These are phyloP conservation scores for Colletotrichum brevisporum DNA, from an alignment of 2,329 filamentous ascomycete genomes.

Conservation along the genomic window DNA sequence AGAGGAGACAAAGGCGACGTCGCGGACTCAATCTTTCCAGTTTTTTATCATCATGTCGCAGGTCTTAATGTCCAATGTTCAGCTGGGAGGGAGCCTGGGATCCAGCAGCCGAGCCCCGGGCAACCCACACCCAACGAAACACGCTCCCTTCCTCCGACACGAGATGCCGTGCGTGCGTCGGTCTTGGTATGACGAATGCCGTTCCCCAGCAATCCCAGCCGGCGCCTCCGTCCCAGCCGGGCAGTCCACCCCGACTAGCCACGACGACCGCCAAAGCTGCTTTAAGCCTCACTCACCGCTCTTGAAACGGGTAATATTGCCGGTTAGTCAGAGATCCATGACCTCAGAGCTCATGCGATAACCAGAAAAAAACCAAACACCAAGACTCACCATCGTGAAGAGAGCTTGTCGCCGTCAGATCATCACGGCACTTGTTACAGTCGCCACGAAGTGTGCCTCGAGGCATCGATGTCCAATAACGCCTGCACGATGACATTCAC, in stretches of 20 bases:
- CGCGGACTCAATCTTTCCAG: background rate
- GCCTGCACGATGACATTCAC: background rate
- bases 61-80: conserved; percentile 18
- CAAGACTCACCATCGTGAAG: conserved; percentile 4
- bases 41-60: conserved; percentile 25
- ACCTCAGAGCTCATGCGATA: conserved; percentile 2
- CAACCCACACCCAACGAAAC: conserved; percentile 34
- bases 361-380: background rate
- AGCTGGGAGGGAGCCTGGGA: conserved; percentile 8
- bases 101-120: conserved; percentile 28
- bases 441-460: background rate
- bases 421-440: background rate
- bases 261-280: background rate
- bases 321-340: background rate
- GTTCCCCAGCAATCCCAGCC: conserved; percentile 16
- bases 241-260: conserved; percentile 23
- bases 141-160: conserved; percentile 30
- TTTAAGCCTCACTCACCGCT: conserved; percentile 30
- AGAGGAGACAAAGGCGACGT: background rate
- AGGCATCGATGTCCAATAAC: too few relatives aligned
- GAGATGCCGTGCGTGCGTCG: conserved; percentile 29
- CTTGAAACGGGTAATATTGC: conserved; percentile 7
- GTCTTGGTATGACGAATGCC: conserved; percentile 36
- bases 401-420: background rate
- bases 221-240: conserved; percentile 26